Evolutionary conservation across 2,329 filamentous ascomycete species (phyloP).

Genomic region (Hymenoscyphus linearis): DNA sequence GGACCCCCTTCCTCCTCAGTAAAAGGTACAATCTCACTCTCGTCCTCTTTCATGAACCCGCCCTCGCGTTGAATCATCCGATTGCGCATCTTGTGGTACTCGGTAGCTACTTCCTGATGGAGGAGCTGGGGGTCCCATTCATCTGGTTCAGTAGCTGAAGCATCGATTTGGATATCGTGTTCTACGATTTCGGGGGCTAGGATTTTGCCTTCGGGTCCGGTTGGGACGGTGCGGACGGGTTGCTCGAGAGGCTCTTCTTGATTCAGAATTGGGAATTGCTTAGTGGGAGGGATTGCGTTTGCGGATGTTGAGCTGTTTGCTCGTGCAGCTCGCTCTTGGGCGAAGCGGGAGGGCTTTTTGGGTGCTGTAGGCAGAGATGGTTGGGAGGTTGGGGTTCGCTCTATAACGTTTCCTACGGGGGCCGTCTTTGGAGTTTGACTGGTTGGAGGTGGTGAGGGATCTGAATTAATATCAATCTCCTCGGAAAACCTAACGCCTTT

Average conservation of each 20-base stretch:
- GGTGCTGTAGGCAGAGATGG: conserved; percentile 19
- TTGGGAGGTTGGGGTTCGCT: conserved; percentile 25
- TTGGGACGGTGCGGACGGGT: conserved; percentile 22
- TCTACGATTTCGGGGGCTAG: conserved; percentile 58
- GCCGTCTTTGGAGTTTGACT: conserved; percentile 13
- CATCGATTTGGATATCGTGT: conserved; percentile 37
- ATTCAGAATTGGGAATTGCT: conserved; percentile 25
- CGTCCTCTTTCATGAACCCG: conserved; percentile 69
- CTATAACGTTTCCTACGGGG: conserved; percentile 46
- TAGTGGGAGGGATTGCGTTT: conserved; percentile 21
- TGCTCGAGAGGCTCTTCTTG: conserved; percentile 23
- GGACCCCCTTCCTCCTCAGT: conserved; percentile 59
- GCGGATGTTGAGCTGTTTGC: conserved; percentile 16
- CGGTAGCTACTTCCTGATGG: conserved; percentile 70
- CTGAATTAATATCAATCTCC: conserved; percentile 61
- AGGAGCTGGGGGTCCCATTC: conserved; percentile 69
- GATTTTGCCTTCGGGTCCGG: conserved; percentile 40
- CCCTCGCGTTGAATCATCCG: conserved; percentile 77
- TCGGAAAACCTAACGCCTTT: conserved; percentile 82
- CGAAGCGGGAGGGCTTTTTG: conserved; percentile 32
- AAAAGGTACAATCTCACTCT: conserved; percentile 58
- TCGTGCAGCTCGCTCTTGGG: background rate
- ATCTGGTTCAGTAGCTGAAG: conserved; percentile 44
- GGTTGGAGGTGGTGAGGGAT: conserved; percentile 22
- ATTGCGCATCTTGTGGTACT: conserved; percentile 80